A percentile compares a stretch with the other conserved stretches of the same genome.
These are phyloP conservation scores for Gastrolobium bilobum DNA, from an alignment of 306 rosid species.

Conservation along the genomic window DNA sequence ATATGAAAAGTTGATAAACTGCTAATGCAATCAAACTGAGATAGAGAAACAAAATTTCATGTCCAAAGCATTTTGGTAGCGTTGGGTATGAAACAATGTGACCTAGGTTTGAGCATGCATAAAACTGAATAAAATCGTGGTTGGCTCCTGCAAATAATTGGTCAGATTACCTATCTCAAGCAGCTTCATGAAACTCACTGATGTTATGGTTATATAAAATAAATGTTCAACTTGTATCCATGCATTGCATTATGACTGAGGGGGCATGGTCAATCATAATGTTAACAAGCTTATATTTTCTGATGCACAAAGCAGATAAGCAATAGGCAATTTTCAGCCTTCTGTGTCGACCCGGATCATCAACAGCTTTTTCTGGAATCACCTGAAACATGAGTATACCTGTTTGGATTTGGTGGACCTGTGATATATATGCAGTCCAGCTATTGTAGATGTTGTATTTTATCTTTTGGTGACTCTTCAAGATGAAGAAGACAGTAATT, in stretches of 20 bases:
- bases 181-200: constrained; percentile 37
- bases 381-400: constrained; percentile 33
- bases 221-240: constrained; percentile 13
- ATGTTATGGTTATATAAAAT: constrained; percentile 27
- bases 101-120: background rate
- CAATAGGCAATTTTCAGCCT: constrained; percentile 29
- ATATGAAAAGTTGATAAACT: constrained; percentile 2
- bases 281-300: constrained; percentile 44
- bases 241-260: constrained; percentile 34
- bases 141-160: constrained; percentile 9
- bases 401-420: constrained; percentile 39
- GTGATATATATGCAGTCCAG: constrained; percentile 25
- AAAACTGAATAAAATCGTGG: constrained; percentile 3
- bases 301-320: constrained; percentile 48
- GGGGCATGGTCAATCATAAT: constrained; percentile 32
- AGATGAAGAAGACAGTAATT: constrained; percentile 45
- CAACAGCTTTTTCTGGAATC: constrained; percentile 47
- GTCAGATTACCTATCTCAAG: constrained; percentile 24
- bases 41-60: no score
- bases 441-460: constrained; percentile 52
- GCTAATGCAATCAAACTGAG: no score
- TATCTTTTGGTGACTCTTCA: constrained; percentile 44
- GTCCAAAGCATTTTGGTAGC: no score
- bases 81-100: background rate
- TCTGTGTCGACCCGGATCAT: constrained; percentile 44